Evolutionary conservation across 2,329 filamentous ascomycete genomes (phyloP).

Genomic region (Exophiala oligosperma): DNA sequence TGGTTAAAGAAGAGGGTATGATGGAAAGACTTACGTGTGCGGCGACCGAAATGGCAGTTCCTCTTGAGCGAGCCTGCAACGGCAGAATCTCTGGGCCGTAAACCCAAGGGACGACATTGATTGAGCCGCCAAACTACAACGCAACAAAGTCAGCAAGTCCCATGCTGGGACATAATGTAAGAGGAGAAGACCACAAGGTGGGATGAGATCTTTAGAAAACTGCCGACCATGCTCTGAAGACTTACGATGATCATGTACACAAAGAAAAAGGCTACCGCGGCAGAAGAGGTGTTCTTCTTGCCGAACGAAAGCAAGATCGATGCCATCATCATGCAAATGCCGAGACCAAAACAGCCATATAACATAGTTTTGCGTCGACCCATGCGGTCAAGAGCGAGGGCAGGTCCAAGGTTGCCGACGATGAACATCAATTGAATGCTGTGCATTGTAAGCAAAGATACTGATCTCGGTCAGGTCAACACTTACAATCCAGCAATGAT

Average conservation of each 20-base stretch:
- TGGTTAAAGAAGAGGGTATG: conserved; percentile 32
- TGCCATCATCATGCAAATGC: conserved; percentile 44
- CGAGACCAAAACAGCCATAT: conserved; percentile 36
- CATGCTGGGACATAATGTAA: background rate
- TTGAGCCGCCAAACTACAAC: conserved; percentile 28
- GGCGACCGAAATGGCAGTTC: conserved; percentile 51
- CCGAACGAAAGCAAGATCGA: conserved; percentile 42
- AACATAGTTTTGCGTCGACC: conserved; percentile 41
- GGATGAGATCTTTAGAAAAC: too few relatives aligned
- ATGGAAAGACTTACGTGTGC: conserved; percentile 34
- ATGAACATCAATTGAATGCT: conserved; percentile 41
- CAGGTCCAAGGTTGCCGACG: conserved; percentile 47
- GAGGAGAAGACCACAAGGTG: background rate
- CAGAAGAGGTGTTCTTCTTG: conserved; percentile 44
- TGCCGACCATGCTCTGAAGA: background rate
- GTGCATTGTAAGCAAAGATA: background rate
- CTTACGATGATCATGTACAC: conserved; percentile 45
- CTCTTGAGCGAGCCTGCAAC: conserved; percentile 51
- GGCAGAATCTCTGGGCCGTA: conserved; percentile 52
- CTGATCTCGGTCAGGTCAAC: background rate
- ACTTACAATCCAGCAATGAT: conserved; percentile 46
- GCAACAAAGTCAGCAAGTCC: too few relatives aligned
- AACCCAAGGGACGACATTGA: conserved; percentile 53
- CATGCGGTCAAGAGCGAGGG: conserved; percentile 47
- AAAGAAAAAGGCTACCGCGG: conserved; percentile 53